phyloP scores from a whole-genome alignment of 192 early-diverging fungal species.

The Coemansia sp. region DNA sequence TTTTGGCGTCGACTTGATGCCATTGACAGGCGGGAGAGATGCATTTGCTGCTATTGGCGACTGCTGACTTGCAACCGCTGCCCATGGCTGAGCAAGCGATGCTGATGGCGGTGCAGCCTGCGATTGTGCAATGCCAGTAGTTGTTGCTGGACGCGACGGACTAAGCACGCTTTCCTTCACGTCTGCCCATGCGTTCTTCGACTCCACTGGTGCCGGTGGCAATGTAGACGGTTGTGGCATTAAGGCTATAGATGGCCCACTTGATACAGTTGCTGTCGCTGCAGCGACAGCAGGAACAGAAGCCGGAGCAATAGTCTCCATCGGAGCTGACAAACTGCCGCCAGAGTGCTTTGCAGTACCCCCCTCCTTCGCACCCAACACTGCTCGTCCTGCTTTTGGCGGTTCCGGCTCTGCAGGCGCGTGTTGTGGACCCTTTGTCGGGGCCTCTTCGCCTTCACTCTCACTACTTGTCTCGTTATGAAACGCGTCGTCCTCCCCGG shows the following conservation, averaged over 20 bases:
- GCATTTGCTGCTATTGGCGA: background rate
- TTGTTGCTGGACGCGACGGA: slow-evolving; percentile 44
- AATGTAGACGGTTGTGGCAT: slow-evolving; percentile 43
- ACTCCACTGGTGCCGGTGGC: slow-evolving; percentile 50
- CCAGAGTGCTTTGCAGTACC: slow-evolving; percentile 11
- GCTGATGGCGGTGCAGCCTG: slow-evolving; percentile 21
- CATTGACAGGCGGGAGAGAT: slow-evolving; percentile 6
- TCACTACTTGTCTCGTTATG: slow-evolving; percentile 24
- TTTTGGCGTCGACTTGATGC: background rate
- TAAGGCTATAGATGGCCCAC: slow-evolving; percentile 14
- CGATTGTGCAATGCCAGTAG: slow-evolving; percentile 22
- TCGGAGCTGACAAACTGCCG: slow-evolving; percentile 1
- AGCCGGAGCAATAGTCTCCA: background rate
- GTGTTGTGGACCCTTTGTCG: background rate
- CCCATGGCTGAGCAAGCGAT: slow-evolving; percentile 50
- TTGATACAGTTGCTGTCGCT: slow-evolving; percentile 1
- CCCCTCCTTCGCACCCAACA: slow-evolving; percentile 21
- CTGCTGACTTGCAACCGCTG: slow-evolving; percentile 46
- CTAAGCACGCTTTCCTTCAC: slow-evolving; percentile 53
- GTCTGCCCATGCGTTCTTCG: slow-evolving; percentile 51
- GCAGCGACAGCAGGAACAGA: slow-evolving; percentile 4
- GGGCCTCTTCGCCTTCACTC: slow-evolving; percentile 10
- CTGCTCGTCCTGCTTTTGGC: slow-evolving; percentile 11
- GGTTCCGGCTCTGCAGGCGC: slow-evolving; percentile 24
- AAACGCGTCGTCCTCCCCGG: slow-evolving; percentile 61